Evolutionary conservation across 2,329 filamentous ascomycete species (phyloP).

Genomic region (Mollisiaceae sp.): DNA sequence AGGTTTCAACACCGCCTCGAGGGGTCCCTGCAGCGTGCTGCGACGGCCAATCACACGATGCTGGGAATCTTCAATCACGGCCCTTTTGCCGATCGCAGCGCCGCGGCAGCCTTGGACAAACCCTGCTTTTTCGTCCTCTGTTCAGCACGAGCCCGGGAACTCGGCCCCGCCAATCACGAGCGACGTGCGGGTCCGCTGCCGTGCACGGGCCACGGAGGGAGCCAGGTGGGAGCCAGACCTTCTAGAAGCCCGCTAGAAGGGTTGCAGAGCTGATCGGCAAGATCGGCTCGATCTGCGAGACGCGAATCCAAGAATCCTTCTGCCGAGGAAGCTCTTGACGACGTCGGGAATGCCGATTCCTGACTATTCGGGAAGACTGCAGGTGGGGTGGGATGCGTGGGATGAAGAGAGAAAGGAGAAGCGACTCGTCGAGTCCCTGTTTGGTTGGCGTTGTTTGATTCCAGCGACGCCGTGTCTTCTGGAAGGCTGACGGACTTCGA

Average conservation of each 20-base stretch:
- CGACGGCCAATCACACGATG: not conserved
- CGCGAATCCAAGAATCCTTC: not conserved
- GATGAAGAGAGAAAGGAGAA: not conserved
- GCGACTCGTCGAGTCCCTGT: not conserved
- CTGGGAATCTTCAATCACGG: not conserved
- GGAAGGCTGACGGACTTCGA: not conserved
- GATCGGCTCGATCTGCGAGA: not conserved
- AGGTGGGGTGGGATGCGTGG: not conserved
- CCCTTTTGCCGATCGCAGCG: not conserved
- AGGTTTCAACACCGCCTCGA: slow-evolving; percentile 2
- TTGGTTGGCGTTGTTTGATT: not conserved
- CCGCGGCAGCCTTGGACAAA: not conserved
- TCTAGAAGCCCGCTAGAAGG: slow-evolving; percentile 6
- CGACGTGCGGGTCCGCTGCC: not conserved
- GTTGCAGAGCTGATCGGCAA: not conserved
- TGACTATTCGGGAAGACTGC: not conserved
- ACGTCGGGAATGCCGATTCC: slow-evolving; percentile 5
- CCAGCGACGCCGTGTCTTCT: not conserved
- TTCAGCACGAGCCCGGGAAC: slow-evolving; percentile 3
- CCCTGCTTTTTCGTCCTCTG: too few species aligned
- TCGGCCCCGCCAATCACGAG: not conserved
- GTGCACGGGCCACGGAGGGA: not conserved
- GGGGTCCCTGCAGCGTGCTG: not conserved
- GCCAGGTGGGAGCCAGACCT: not conserved
- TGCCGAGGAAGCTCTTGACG: not conserved